Evolutionary conservation across 106 monocot genomes (phyloP).

Genomic region (Allium fistulosum): DNA sequence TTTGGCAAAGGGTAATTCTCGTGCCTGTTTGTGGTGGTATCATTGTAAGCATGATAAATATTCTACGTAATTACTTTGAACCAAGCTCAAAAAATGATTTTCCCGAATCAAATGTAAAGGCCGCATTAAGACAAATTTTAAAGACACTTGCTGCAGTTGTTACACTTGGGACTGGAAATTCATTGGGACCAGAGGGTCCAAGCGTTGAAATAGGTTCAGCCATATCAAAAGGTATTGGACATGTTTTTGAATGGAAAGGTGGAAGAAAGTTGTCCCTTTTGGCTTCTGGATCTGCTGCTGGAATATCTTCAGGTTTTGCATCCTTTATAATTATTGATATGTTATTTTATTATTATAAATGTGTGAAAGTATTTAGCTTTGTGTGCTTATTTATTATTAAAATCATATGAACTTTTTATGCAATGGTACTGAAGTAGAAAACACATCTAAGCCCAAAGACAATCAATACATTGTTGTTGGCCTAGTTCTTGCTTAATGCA

Average conservation of each 20-base stretch:
- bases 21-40: slow-evolving; percentile 73
- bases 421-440: too few relatives aligned
- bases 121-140: slow-evolving; percentile 40
- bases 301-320: slow-evolving; percentile 73
- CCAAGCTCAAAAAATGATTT: slow-evolving; percentile 7
- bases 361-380: too few relatives aligned
- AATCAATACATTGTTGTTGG: too few relatives aligned
- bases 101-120: slow-evolving; percentile 20
- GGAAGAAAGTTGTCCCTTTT: slow-evolving; percentile 62
- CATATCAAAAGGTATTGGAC: slow-evolving; percentile 74
- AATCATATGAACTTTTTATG: too few relatives aligned
- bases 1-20: slow-evolving; percentile 72
- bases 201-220: slow-evolving; percentile 91
- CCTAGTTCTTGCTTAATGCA: too few relatives aligned
- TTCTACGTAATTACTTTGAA: slow-evolving; percentile 30
- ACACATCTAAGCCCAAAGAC: too few relatives aligned
- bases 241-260: slow-evolving; percentile 37
- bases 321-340: not conserved
- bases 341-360: too few relatives aligned
- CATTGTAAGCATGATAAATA: slow-evolving; percentile 65
- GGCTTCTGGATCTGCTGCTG: slow-evolving; percentile 96
- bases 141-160: slow-evolving; percentile 77
- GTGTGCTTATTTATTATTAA: too few relatives aligned
- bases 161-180: slow-evolving; percentile 93
- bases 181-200: slow-evolving; percentile 88